Percentiles rank a stretch among this genome's conserved stretches.
These are phyloP conservation scores for Hydrangea macrophylla DNA, from an alignment of 148 eudicot genomes.

Conservation along the genomic window DNA sequence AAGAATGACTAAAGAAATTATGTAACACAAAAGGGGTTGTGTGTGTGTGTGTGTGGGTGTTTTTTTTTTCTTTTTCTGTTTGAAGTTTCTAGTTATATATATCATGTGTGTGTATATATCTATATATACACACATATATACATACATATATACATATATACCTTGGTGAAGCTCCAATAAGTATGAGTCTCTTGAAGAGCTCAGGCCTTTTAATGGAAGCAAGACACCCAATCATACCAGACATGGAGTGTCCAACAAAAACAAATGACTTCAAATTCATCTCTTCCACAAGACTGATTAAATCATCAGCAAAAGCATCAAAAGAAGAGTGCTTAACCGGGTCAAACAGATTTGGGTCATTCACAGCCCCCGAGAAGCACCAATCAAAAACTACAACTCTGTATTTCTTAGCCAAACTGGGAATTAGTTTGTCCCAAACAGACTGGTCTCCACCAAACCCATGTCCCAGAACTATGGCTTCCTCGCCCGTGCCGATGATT, in stretches of 20 bases:
- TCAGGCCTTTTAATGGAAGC: slow-evolving; percentile 79
- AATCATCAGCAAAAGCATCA: slow-evolving; percentile 70
- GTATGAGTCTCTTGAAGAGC: slow-evolving; percentile 66
- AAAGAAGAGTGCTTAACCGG: slow-evolving; percentile 38
- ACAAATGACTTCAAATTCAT: slow-evolving; percentile 47
- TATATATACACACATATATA: neutral
- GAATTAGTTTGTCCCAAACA: slow-evolving; percentile 68
- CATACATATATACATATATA: slow-evolving; percentile 12
- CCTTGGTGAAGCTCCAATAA: slow-evolving; percentile 84
- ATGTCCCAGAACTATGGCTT: slow-evolving; percentile 67
- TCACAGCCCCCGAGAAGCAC: slow-evolving; percentile 56
- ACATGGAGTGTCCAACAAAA: slow-evolving; percentile 83
- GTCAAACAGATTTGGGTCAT: slow-evolving; percentile 40
- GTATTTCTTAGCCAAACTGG: slow-evolving; percentile 34
- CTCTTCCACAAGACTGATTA: slow-evolving; percentile 67
- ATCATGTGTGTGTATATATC: too few relatives aligned
- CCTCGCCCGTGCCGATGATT: slow-evolving; percentile 52
- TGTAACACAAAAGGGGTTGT: too few relatives aligned
- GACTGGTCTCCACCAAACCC: slow-evolving; percentile 82
- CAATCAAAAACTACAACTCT: slow-evolving; percentile 69
- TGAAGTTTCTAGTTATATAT: too few relatives aligned
- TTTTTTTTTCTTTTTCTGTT: too few relatives aligned
- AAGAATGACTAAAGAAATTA: too few relatives aligned
- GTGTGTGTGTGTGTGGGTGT: too few relatives aligned
- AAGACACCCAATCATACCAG: slow-evolving; percentile 82